Evolutionary conservation across 2,329 filamentous ascomycete genomes (phyloP).

Genomic region (Botrytis paeoniae): DNA sequence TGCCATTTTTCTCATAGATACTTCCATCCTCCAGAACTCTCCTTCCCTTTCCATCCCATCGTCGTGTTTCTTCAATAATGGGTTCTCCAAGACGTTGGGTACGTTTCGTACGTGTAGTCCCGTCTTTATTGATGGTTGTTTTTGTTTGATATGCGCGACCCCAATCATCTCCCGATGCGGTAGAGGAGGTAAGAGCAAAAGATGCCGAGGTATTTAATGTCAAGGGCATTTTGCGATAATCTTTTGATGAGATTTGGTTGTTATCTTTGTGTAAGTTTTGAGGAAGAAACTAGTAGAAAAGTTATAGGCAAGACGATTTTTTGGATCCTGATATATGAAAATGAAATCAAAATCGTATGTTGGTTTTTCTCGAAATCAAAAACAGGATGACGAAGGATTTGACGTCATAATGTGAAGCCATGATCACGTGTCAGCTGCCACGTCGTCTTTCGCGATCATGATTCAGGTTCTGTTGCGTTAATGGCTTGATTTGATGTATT

Average conservation of each 20-base stretch:
- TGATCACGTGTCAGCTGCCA: conserved; percentile 1
- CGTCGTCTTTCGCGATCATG: not conserved
- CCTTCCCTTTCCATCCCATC: conserved; percentile 19
- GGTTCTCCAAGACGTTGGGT: conserved; percentile 16
- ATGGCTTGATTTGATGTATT: not conserved
- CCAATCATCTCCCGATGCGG: conserved; percentile 12
- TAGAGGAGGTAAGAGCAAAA: conserved; percentile 7
- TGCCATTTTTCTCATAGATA: conserved; percentile 18
- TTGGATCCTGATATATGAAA: not conserved
- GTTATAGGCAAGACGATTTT: not conserved
- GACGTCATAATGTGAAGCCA: conserved; percentile 14
- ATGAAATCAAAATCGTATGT: not conserved
- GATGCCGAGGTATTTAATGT: conserved; percentile 17
- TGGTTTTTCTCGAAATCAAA: not conserved
- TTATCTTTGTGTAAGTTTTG: not conserved
- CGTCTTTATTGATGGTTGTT: conserved; percentile 17
- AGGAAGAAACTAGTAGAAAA: not conserved
- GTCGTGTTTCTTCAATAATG: conserved; percentile 15
- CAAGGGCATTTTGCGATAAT: conserved; percentile 15
- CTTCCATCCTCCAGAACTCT: conserved; percentile 17
- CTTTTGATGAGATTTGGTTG: not conserved
- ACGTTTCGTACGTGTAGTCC: conserved; percentile 14
- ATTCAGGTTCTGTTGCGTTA: not conserved
- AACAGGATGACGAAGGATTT: conserved; percentile 8
- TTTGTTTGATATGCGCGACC: conserved; percentile 11